Evolutionary conservation across 2,329 filamentous ascomycete species (phyloP).

Genomic region (Decorospora gaudefroyi): DNA sequence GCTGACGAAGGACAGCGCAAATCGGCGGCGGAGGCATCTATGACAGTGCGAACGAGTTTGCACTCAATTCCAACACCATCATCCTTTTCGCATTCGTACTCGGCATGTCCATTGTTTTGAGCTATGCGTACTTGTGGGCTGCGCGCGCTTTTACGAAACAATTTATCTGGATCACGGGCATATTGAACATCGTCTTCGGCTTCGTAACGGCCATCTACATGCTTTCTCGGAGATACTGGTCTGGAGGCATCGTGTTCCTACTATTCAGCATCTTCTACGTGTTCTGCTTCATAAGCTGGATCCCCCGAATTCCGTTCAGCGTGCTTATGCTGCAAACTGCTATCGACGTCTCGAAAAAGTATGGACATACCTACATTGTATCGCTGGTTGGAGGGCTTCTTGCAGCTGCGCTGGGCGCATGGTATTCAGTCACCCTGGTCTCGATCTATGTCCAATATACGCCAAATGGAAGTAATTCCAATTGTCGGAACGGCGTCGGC

Average conservation of each 20-base stretch:
- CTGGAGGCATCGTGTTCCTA: constrained; percentile 84
- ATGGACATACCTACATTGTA: constrained; percentile 84
- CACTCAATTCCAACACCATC: constrained; percentile 80
- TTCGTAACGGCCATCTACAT: constrained; percentile 89
- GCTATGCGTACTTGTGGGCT: constrained; percentile 74
- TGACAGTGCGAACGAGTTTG: constrained; percentile 65
- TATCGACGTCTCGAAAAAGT: constrained; percentile 81
- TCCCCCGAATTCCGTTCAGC: constrained; percentile 86
- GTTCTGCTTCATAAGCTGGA: constrained; percentile 84
- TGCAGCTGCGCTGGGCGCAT: constrained; percentile 76
- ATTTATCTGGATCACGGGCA: constrained; percentile 82
- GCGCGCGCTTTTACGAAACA: constrained; percentile 81
- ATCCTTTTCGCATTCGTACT: constrained; percentile 83
- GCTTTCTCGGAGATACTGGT: constrained; percentile 74
- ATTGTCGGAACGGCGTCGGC: constrained; percentile 59
- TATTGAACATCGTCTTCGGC: constrained; percentile 71
- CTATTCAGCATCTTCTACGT: constrained; percentile 79
- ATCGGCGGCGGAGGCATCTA: constrained; percentile 76
- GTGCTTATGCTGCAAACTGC: constrained; percentile 85
- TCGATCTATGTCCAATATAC: constrained; percentile 84
- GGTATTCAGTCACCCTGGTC: constrained; percentile 84
- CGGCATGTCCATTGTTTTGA: constrained; percentile 72
- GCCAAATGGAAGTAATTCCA: constrained; percentile 62
- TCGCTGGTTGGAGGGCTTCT: constrained; percentile 80
- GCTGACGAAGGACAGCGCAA: constrained; percentile 47